Evolutionary conservation across 108 stramenopile genomes (phyloP), one percentile per base, ranked within the genome.

Genomic region (Nannochloropsis granulata): DNA sequence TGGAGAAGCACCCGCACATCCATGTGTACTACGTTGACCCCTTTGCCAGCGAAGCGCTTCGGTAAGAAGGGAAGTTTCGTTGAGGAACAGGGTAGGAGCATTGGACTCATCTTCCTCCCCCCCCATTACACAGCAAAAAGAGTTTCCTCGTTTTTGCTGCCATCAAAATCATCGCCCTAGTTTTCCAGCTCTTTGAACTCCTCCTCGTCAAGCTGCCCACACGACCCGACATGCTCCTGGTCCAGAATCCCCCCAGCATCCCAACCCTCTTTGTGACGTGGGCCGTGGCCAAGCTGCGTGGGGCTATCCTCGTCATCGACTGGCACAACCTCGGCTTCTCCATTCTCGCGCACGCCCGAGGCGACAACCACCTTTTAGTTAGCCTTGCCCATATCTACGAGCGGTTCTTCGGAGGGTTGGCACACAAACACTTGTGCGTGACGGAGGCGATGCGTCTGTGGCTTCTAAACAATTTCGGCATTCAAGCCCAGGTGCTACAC

Each of bases 281-380:
- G 82, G 23, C 94, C 3, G 88, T 86, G 78, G 93, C 89, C 83
- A 92, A 92, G 16, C n/a, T 89, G 25, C 85, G 89, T 16, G 86
- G 93, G 21, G 92, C 96, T 12, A 89, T 87, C n/a, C 86, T 98
- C 14, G 91, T 97, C 19, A 92, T 98, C 79, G 97, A 90, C 43
- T 90, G 90, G 99, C 99, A 99, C 88, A 99, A 99, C 90, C 84
- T 99, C 80, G 99, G 97, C 12, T 97, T 91, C 90, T 94, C 94
- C 81, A 97, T 99, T 93, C 91, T 99, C 24, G 87, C 44, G 90
- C 85, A 86, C 78, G 82, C 89, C 24, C 19, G 42, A 12, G 44
- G 13, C 43, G 13, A 43, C 21, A 45, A 16, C 11, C 82, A 90
- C 78, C 84, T 84, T 21, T 25, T 90, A 81, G 91, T 92, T 42